Conservation (phyloP, 2,329 filamentous ascomycete genomes). For the Fusarium anthophilum region DNA sequence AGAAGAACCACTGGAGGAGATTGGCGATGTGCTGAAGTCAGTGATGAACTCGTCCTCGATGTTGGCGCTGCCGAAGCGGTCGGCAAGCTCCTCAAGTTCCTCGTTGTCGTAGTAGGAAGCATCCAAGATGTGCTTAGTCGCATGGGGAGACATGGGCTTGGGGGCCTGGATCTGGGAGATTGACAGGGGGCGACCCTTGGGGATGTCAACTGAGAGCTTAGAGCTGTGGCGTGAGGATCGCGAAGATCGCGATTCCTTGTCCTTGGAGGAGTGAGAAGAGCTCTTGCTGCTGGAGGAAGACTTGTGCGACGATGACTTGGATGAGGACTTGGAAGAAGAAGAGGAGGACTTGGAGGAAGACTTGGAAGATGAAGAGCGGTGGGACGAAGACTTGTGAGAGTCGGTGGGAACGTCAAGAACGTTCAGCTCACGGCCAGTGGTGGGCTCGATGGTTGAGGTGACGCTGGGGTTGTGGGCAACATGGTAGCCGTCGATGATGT, state of each 20-base stretch:
- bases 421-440: constrained; percentile 96
- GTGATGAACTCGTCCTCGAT: constrained; percentile 66
- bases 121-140: constrained; percentile 87
- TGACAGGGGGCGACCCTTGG: constrained; percentile 89
- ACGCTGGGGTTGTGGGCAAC: constrained; percentile 95
- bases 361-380: constrained; percentile 53
- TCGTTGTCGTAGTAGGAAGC: constrained; percentile 78
- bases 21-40: constrained; percentile 66
- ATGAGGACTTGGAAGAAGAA: constrained; percentile 52
- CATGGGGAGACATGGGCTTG: constrained; percentile 87
- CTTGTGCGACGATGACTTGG: constrained; percentile 52
- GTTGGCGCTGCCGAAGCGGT: constrained; percentile 73
- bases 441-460: constrained; percentile 90
- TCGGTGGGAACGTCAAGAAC: constrained; percentile 86
- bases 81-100: constrained; percentile 81
- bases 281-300: constrained; percentile 44
- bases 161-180: constrained; percentile 90
- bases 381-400: constrained; percentile 54
- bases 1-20: constrained; percentile 75
- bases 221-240: constrained; percentile 57
- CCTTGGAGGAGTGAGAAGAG: constrained; percentile 58
- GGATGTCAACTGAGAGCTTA: constrained; percentile 72
- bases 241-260: constrained; percentile 53
- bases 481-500: constrained; percentile 99
- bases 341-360: constrained; percentile 49